Evolutionary conservation across 2,329 filamentous ascomycete genomes (phyloP).

Genomic region (Cercospora sp.): DNA sequence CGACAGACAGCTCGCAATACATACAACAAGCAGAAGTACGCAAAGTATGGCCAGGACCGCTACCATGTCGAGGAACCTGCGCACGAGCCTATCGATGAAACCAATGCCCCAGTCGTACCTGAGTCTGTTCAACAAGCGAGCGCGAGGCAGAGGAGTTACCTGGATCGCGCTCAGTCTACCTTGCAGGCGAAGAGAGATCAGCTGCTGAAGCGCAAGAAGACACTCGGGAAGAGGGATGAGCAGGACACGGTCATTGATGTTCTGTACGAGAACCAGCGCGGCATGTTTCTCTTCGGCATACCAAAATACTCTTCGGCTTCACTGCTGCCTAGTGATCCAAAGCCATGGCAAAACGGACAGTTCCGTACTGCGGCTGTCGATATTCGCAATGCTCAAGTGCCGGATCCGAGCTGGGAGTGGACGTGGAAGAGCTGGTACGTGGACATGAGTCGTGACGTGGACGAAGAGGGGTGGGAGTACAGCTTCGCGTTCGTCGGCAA

Average conservation of each 20-base stretch:
- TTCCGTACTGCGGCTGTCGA: conserved; percentile 61
- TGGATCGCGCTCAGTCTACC: conserved; percentile 33
- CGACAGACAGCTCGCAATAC: conserved; percentile 34
- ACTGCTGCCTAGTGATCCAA: conserved; percentile 79
- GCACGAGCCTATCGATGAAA: conserved; percentile 22
- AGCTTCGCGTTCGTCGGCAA: conserved; percentile 72
- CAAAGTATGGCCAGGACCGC: conserved; percentile 37
- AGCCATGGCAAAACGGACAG: conserved; percentile 73
- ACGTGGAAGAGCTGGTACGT: conserved; percentile 70
- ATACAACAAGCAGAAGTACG: conserved; percentile 40
- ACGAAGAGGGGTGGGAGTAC: conserved; percentile 95
- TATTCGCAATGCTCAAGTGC: conserved; percentile 85
- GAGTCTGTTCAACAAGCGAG: conserved; percentile 23
- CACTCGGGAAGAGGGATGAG: conserved; percentile 36
- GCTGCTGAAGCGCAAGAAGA: conserved; percentile 37
- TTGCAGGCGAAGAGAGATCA: conserved; percentile 34
- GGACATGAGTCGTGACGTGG: conserved; percentile 76
- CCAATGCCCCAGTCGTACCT: conserved; percentile 18
- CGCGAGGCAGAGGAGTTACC: conserved; percentile 27
- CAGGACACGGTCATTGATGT: conserved; percentile 68
- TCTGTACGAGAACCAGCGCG: conserved; percentile 93
- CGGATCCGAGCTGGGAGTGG: conserved; percentile 96
- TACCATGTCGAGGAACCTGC: conserved; percentile 28
- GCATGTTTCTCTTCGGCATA: conserved; percentile 83
- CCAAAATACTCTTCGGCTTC: conserved; percentile 86